These are phyloP conservation scores for Talaromyces wortmannii DNA, from an alignment of 495 filamentous ascomycete genomes.

Conservation along the genomic window DNA sequence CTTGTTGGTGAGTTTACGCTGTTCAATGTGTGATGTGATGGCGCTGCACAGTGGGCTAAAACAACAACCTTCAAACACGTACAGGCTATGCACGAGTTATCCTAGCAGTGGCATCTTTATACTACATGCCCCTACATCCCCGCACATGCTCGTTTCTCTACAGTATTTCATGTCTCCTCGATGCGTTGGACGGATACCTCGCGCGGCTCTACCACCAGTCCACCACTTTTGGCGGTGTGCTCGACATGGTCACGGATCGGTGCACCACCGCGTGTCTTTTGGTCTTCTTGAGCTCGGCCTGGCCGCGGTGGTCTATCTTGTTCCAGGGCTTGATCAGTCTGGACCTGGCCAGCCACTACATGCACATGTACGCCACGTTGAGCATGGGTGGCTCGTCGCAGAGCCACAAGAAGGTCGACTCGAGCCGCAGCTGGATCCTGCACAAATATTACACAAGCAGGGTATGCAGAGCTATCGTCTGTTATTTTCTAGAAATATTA, in stretches of 20 bases:
- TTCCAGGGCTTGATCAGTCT: constrained; percentile 81
- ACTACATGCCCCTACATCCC: constrained; percentile 91
- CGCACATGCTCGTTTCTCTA: constrained; percentile 79
- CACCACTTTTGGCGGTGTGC: constrained; percentile 76
- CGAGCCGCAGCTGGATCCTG: constrained; percentile 58
- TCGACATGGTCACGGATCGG: constrained; percentile 86
- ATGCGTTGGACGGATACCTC: constrained; percentile 77
- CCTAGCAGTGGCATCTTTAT: constrained; percentile 74
- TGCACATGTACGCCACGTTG: constrained; percentile 82
- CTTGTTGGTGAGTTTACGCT: constrained; percentile 61
- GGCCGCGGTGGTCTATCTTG: constrained; percentile 71
- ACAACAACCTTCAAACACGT: background rate
- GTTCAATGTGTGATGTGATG: too few relatives aligned
- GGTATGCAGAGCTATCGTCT: constrained; percentile 41
- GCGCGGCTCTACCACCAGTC: constrained; percentile 72
- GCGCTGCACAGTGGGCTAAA: constrained; percentile 7
- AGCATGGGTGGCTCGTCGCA: constrained; percentile 55
- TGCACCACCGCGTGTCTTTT: constrained; percentile 82
- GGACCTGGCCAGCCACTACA: constrained; percentile 82
- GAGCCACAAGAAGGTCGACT: constrained; percentile 81
- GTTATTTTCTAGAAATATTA: constrained; percentile 1
- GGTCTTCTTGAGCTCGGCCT: constrained; percentile 76
- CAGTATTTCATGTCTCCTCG: constrained; percentile 75
- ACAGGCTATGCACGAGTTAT: constrained; percentile 75
- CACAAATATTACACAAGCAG: constrained; percentile 96